Evolutionary conservation across 768 basidiomycete genomes (phyloP).

Genomic region (Lactarius akahatsu): DNA sequence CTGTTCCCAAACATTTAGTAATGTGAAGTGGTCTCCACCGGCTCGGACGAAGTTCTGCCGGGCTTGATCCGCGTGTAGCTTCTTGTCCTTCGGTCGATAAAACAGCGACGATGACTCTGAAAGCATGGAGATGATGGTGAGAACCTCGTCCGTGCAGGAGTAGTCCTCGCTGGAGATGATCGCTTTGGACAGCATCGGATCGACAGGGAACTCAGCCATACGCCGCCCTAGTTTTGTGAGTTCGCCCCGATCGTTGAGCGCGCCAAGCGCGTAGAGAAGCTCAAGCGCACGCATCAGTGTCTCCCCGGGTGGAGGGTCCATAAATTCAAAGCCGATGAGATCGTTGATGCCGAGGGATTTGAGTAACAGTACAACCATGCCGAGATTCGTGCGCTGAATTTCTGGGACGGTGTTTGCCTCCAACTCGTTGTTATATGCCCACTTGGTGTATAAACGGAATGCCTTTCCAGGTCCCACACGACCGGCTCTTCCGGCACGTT

Average conservation of each 20-base stretch:
- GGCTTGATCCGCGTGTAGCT: conserved; percentile 95
- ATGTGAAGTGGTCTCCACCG: conserved; percentile 96
- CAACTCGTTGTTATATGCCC: conserved; percentile 94
- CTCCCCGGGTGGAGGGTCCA: conserved; percentile 97
- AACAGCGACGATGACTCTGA: conserved; percentile 94
- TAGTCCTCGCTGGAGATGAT: conserved; percentile 96
- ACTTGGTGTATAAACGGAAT: conserved; percentile 98
- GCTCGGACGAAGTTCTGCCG: conserved; percentile 94
- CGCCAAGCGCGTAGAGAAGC: conserved; percentile 91
- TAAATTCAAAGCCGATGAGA: conserved; percentile 96
- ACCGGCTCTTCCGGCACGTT: conserved; percentile 94
- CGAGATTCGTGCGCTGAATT: conserved; percentile 97
- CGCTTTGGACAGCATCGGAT: conserved; percentile 95
- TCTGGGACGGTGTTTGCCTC: conserved; percentile 98
- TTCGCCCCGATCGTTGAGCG: conserved; percentile 94
- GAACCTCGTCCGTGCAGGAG: conserved; percentile 92
- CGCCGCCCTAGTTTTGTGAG: conserved; percentile 94
- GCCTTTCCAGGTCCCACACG: conserved; percentile 98
- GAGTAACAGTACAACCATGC: conserved; percentile 90
- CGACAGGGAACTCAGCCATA: conserved; percentile 99
- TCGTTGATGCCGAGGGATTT: conserved; percentile 99
- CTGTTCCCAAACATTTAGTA: conserved; percentile 98
- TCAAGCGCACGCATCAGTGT: conserved; percentile 95
- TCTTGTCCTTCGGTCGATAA: conserved; percentile 98
- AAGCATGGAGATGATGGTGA: conserved; percentile 97